phyloP scores from a whole-genome alignment of 2,329 filamentous ascomycete genomes.

The Triangularia setosa region DNA sequence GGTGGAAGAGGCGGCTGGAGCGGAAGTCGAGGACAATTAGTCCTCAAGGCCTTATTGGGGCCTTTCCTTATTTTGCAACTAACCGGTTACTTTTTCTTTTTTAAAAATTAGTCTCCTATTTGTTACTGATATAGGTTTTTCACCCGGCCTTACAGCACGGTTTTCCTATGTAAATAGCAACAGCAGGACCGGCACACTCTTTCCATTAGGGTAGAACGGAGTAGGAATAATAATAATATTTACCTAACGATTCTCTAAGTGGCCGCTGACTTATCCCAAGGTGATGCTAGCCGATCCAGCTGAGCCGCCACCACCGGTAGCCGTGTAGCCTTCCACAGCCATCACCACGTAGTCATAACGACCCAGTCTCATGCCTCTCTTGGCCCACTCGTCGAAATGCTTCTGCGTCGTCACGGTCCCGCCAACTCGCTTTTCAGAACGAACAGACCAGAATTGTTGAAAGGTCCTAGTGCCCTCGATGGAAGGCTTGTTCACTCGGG shows the following conservation, averaged over 20 bases:
- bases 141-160: too few species aligned
- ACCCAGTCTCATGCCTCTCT: conserved; percentile 46
- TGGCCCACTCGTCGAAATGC: conserved; percentile 53
- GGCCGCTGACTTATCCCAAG: background rate
- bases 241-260: background rate
- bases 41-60: too few species aligned
- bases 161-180: too few species aligned
- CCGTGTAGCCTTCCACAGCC: conserved; percentile 46
- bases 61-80: too few species aligned
- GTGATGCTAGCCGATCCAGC: conserved; percentile 25
- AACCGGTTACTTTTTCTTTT: too few species aligned
- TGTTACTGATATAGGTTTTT: too few species aligned
- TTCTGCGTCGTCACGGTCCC: conserved; percentile 50
- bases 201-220: too few species aligned
- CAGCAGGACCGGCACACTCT: too few species aligned
- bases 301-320: conserved; percentile 36
- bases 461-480: conserved; percentile 54
- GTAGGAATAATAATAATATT: too few species aligned
- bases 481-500: conserved; percentile 47
- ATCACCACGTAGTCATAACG: conserved; percentile 51
- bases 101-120: too few species aligned
- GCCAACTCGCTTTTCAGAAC: conserved; percentile 45
- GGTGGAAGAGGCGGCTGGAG: too few species aligned
- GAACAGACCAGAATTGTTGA: conserved; percentile 49
- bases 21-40: too few species aligned